These are phyloP conservation scores for Crithidia fasciculata DNA, from an alignment of 208 protist genomes.

Conservation along the genomic window DNA sequence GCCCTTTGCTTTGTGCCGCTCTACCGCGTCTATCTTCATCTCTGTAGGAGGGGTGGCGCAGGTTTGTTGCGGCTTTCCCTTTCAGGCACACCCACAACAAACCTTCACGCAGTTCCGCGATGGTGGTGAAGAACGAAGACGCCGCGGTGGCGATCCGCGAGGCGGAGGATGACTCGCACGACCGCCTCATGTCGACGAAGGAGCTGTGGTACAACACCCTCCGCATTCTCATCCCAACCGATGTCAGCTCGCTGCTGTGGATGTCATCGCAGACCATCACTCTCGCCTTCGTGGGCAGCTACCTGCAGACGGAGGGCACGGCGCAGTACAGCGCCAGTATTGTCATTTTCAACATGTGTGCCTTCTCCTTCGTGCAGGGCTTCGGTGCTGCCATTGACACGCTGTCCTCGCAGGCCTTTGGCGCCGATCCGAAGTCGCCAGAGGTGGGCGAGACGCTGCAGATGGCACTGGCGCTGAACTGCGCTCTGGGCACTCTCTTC, in stretches of 20 bases:
- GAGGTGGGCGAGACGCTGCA: conserved; percentile 72
- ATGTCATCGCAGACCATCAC: conserved; percentile 74
- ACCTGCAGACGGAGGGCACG: conserved; percentile 38
- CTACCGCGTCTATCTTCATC: too few relatives aligned
- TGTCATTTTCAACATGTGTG: conserved; percentile 73
- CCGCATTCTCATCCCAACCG: conserved; percentile 65
- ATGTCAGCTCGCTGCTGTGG: conserved; percentile 64
- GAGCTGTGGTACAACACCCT: conserved; percentile 41
- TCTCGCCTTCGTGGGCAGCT: conserved; percentile 53
- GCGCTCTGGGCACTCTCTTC: conserved; percentile 50
- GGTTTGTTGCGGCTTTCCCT: too few relatives aligned
- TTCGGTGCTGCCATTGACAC: conserved; percentile 77
- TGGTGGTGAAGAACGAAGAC: background rate
- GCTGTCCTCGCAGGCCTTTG: conserved; percentile 74
- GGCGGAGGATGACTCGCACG: conserved; percentile 21
- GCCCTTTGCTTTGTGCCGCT: too few relatives aligned
- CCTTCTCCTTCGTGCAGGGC: conserved; percentile 64
- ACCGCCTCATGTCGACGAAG: conserved; percentile 26
- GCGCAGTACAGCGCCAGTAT: conserved; percentile 70
- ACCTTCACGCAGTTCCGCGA: background rate
- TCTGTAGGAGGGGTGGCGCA: too few relatives aligned
- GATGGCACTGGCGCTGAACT: conserved; percentile 52
- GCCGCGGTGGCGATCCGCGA: conserved; percentile 21
- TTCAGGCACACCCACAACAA: too few relatives aligned
- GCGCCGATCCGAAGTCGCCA: conserved; percentile 51